Evolutionary conservation across 2,329 filamentous ascomycete genomes (phyloP).

Genomic region (Sclerotinia subarctica): DNA sequence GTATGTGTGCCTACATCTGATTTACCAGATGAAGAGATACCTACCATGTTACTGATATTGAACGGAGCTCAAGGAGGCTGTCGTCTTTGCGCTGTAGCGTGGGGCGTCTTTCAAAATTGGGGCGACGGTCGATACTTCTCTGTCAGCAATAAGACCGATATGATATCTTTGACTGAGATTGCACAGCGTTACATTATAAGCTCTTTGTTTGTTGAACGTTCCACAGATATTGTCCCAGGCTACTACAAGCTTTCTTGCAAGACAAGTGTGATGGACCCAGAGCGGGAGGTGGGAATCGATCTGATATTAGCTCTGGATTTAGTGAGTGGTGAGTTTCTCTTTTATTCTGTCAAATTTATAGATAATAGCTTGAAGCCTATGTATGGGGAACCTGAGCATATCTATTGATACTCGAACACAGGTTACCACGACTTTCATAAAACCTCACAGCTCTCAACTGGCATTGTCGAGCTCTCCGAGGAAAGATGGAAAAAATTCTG

Average conservation of each 20-base stretch:
- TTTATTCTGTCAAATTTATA: not conserved
- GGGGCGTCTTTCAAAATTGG: not conserved
- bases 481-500: not conserved
- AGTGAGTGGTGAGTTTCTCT: not conserved
- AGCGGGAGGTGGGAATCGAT: not conserved
- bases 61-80: not conserved
- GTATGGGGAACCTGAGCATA: not conserved
- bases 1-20: not conserved
- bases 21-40: not conserved
- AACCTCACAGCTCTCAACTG: not conserved
- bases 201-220: not conserved
- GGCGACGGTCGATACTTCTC: not conserved
- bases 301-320: not conserved
- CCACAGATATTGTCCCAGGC: not conserved
- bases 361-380: not conserved
- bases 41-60: not conserved
- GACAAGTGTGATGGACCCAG: not conserved
- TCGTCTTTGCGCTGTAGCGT: not conserved
- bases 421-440: not conserved
- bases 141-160: not conserved
- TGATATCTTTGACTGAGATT: not conserved
- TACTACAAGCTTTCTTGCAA: not conserved
- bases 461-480: not conserved
- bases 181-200: not conserved
- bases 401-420: not conserved